Base-by-base conservation (phyloP, 2,329 filamentous ascomycete species). In the Pseudogymnoascus sp. region DNA sequence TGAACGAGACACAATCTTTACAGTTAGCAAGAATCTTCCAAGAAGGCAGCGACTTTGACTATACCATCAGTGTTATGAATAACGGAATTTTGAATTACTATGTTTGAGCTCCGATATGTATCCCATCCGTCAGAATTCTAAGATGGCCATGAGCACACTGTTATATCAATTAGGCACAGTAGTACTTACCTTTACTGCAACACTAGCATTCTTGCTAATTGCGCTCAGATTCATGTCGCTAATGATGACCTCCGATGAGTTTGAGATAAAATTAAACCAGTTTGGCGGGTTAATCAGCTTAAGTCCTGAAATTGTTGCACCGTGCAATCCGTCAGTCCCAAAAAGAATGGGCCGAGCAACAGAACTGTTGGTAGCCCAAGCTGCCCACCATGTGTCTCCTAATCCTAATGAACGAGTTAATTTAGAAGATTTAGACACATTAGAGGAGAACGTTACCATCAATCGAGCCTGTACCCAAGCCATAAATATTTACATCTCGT, bases 11-110 rank as follows among this genome's bases (percentile, higher is more conserved):
- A 65, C 85, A 87, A 70, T 88, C 79, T 38, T 38, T 38, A 38
- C 37, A 38, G 37, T 38, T 38, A 38, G 37, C 37, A 7, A 38
- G 14, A 75, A 23, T 21, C 67, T 7, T 37, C 59, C 66, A 62
- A 67, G 62, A 31, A 31, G 8, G 59, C 31, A 16, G 2, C 84
- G 7, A 38, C 37, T 38, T 38, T 38, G 37, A 38, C 37, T 38
- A 38, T 38, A 38, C 37, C 37, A 68, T 88, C 86, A 23, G 82
- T 83, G 66, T 88, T 88, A 71, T 82, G 77, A 67, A 84, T 82
- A 18, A 80, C 72, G 0, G 83, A 87, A 70, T 88, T 82, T 69
- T 88, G 85, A 34, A 89, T 87, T 0, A 87, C 81, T 38, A 89
- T 79, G 60, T 82, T 80, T 36, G 78, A 74, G 2, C 81, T 83